These are phyloP conservation scores for Ascochyta rabiei DNA, from an alignment of 2,329 filamentous ascomycete genomes.

Conservation along the genomic window DNA sequence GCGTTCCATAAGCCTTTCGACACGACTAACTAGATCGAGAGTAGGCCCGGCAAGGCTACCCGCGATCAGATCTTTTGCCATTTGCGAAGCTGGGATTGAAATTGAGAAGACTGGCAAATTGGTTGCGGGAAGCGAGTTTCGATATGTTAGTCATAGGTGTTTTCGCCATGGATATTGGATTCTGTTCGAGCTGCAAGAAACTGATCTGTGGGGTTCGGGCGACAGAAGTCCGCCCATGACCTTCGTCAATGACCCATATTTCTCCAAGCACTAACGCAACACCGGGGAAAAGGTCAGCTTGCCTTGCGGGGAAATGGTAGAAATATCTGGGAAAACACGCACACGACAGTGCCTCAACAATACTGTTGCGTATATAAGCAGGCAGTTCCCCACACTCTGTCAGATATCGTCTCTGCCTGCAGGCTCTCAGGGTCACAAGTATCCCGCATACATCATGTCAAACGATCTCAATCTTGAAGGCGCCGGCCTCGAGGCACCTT, in stretches of 20 bases:
- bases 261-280: slow-evolving; percentile 12
- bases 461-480: slow-evolving; percentile 10
- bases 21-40: slow-evolving; percentile 28
- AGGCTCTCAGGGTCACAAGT: not conserved
- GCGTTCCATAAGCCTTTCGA: slow-evolving; percentile 25
- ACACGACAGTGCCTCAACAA: slow-evolving; percentile 4
- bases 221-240: slow-evolving; percentile 24
- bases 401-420: not conserved
- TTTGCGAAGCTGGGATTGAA: slow-evolving; percentile 3
- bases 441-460: slow-evolving; percentile 2
- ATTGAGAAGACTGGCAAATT: not conserved
- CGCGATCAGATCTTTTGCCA: slow-evolving; percentile 16
- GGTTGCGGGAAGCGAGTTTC: not conserved
- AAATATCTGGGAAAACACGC: not conserved
- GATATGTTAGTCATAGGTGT: slow-evolving; percentile 1
- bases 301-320: slow-evolving; percentile 15
- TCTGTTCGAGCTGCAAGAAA: not conserved
- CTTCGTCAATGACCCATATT: slow-evolving; percentile 8
- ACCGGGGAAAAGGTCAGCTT: slow-evolving; percentile 6
- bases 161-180: not conserved
- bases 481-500: slow-evolving; percentile 3
- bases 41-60: slow-evolving; percentile 18
- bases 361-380: slow-evolving; percentile 9
- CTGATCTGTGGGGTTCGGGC: slow-evolving; percentile 24
- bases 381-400: not conserved